phyloP scores from a whole-genome alignment of 768 basidiomycete genomes.

The Leccinum aurantiacum region DNA sequence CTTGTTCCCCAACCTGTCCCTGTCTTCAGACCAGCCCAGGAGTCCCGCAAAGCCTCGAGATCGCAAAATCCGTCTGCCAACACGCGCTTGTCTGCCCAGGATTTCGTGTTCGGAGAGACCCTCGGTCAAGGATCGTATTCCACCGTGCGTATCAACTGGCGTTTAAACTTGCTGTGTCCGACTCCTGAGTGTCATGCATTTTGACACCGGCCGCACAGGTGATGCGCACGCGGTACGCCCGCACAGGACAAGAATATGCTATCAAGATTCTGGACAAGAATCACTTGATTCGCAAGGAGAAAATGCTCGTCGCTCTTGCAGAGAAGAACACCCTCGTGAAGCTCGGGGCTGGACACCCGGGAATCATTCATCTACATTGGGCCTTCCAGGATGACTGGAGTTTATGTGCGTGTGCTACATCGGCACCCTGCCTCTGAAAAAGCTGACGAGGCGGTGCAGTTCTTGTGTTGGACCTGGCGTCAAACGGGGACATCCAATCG shows the following conservation, averaged over 20 bases:
- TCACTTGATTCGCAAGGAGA: slow-evolving; percentile 76
- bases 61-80: slow-evolving; percentile 49
- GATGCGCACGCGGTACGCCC: slow-evolving; percentile 49
- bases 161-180: slow-evolving; percentile 7
- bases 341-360: slow-evolving; percentile 69
- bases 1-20: slow-evolving; percentile 9
- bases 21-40: slow-evolving; percentile 18
- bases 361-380: slow-evolving; percentile 77
- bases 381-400: slow-evolving; percentile 85
- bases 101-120: slow-evolving; percentile 70
- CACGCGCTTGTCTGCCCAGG: slow-evolving; percentile 48
- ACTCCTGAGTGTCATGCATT: background rate
- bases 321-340: slow-evolving; percentile 78
- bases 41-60: slow-evolving; percentile 37
- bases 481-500: slow-evolving; percentile 76
- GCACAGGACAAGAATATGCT: slow-evolving; percentile 66
- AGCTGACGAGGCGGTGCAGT: slow-evolving; percentile 42
- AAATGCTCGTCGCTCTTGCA: slow-evolving; percentile 71
- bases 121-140: slow-evolving; percentile 87
- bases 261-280: slow-evolving; percentile 84
- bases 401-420: slow-evolving; percentile 59
- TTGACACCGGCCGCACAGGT: slow-evolving; percentile 42
- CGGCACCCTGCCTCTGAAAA: background rate
- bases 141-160: slow-evolving; percentile 50
- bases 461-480: slow-evolving; percentile 75